Conservation (phyloP, 164 flowering plant species). For the Aristolochia fimbriata region DNA sequence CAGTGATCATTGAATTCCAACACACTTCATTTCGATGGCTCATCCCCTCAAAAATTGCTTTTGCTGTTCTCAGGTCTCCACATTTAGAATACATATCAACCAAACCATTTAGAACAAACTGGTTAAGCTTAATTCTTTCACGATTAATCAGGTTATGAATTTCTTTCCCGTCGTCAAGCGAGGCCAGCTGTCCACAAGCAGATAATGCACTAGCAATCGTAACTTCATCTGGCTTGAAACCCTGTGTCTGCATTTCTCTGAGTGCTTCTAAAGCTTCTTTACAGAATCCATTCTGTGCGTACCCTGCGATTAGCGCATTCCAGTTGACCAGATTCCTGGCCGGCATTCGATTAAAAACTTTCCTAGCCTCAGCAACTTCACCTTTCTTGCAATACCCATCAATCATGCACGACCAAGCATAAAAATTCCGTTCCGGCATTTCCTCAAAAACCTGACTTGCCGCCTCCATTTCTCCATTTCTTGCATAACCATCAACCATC, state of each 20-base stretch:
- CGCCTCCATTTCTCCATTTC: constrained; percentile 53
- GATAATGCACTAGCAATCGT: constrained; percentile 46
- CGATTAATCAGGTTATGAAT: constrained; percentile 30
- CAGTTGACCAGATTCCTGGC: constrained; percentile 57
- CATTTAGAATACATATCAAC: constrained; percentile 88
- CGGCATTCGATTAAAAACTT: constrained; percentile 41
- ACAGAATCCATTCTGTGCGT: constrained; percentile 54
- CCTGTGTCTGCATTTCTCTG: constrained; percentile 39
- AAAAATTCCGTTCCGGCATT: constrained; percentile 56
- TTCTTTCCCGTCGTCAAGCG: constrained; percentile 44
- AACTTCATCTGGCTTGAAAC: constrained; percentile 59
- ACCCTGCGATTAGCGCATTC: constrained; percentile 67
- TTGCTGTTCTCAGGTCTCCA: constrained; percentile 50
- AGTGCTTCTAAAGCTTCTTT: constrained; percentile 53
- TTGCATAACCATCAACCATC: constrained; percentile 66
- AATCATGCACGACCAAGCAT: constrained; percentile 67
- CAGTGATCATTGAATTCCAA: constrained; percentile 79
- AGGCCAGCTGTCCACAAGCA: constrained; percentile 66
- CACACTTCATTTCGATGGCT: constrained; percentile 26
- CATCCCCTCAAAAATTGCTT: constrained; percentile 39
- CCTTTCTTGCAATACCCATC: constrained; percentile 67
- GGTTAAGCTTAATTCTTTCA: constrained; percentile 36
- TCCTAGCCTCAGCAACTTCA: constrained; percentile 35
- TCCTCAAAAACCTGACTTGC: constrained; percentile 53
- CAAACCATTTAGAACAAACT: constrained; percentile 52